A percentile compares a stretch with the other conserved stretches of the same genome.
Evolutionary conservation across 495 filamentous ascomycete species (phyloP).

Genomic region (Penicillium waksmanii): DNA sequence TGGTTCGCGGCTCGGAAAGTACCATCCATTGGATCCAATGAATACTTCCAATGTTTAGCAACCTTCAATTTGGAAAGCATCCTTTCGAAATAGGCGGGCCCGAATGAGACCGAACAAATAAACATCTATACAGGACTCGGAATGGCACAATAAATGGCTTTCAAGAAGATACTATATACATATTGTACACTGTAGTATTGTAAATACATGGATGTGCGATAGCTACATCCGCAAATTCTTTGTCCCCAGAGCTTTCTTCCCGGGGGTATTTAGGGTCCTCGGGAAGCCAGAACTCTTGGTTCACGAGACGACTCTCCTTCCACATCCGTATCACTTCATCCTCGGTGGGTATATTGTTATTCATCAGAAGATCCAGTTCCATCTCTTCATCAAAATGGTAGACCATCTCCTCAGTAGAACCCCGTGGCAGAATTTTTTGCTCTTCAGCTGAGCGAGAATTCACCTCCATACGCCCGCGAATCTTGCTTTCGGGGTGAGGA

Average conservation of each 20-base stretch:
- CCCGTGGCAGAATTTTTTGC: conserved; percentile 7
- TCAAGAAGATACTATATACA: not conserved
- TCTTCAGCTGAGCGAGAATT: not conserved
- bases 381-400: conserved; percentile 29
- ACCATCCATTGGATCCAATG: no score
- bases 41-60: no score
- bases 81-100: no score
- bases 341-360: not conserved
- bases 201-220: not conserved
- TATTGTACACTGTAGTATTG: not conserved
- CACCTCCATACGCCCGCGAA: conserved; percentile 4
- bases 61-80: no score
- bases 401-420: conserved; percentile 11
- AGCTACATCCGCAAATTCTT: not conserved
- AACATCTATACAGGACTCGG: no score
- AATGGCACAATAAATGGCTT: not conserved
- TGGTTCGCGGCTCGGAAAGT: no score
- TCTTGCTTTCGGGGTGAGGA: conserved; percentile 11
- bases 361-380: conserved; percentile 24
- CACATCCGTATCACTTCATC: not conserved
- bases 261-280: not conserved
- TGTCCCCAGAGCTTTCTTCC: not conserved
- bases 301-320: not conserved
- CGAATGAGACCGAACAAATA: no score
- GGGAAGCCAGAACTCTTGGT: not conserved